phyloP scores from a whole-genome alignment of 179 eudicot species.

The Pouteria campechiana region DNA sequence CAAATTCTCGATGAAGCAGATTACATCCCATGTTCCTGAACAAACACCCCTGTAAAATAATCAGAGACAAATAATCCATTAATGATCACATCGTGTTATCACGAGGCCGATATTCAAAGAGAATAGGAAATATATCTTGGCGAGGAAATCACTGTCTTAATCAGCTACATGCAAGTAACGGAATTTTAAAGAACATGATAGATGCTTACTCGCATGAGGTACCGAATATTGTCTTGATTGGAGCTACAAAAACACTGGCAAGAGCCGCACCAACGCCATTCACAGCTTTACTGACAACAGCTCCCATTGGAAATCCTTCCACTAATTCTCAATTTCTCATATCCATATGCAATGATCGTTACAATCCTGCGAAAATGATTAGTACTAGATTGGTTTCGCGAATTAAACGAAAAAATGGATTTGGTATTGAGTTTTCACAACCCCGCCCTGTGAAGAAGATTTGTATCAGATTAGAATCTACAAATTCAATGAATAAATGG shows the following conservation, averaged over 20 bases:
- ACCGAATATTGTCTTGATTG: slow-evolving; percentile 25
- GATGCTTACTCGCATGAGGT: slow-evolving; percentile 37
- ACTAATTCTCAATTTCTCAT: no score
- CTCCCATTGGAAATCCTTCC: no score
- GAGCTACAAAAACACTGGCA: slow-evolving; percentile 26
- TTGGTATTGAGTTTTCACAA: no score
- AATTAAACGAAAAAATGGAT: no score
- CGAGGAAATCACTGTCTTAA: neutral
- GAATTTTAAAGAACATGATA: neutral
- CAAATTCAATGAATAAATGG: no score
- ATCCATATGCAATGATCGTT: no score
- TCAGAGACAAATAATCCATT: neutral
- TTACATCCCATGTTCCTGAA: slow-evolving; percentile 35
- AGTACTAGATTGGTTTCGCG: no score
- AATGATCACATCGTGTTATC: neutral
- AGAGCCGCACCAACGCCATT: slow-evolving; percentile 22
- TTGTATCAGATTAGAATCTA: no score
- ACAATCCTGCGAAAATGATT: no score
- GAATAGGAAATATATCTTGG: no score
- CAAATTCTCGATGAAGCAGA: slow-evolving; percentile 33
- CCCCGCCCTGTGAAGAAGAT: no score
- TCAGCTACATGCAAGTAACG: neutral
- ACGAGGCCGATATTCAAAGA: neutral
- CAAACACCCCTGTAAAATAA: slow-evolving; percentile 25
- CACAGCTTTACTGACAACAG: slow-evolving; percentile 18